Evolutionary conservation across 176 grass and related monocot species (phyloP), one percentile per base, ranked within the genome.

Genomic region (Avena insularis): DNA sequence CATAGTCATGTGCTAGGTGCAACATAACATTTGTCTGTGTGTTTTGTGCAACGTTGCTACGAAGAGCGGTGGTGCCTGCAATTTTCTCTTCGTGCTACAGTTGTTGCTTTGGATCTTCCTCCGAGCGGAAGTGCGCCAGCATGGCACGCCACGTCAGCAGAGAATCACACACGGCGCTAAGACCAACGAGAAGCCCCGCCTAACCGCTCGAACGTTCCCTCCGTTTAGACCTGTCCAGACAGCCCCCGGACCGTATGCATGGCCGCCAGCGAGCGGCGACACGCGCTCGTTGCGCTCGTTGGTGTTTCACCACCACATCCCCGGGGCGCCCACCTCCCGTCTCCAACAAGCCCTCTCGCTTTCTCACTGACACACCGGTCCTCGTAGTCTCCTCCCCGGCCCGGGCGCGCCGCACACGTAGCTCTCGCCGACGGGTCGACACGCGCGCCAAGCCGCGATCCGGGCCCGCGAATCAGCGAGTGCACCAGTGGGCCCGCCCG

Each of bases 351-450:
- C 3, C 8, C 15, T 29, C 60, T 45, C 5, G 0, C 29, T 50
- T 4, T 46, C 60, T 29, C 9, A 2, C 73, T 50, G 83, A 65
- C 11, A 63, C 60, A 27, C 10, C 10, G 70, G 4, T 12, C 43
- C 38, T 3, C 70, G 6, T 9, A 38, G 21, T 21, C 21, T 12
- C 59, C 72, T 19, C 4, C 9, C 17, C 65, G 55, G 6, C 66
- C 79, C 70, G 7, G 70, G 9, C 0, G 3, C 36, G 16, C 77
- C 77, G 88, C n/a, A 54, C 82, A 15, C 82, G 60, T 80, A 21
- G 49, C 76, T 35, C 83, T 77, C 48, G 15, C 31, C 36, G 38
- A 21, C 20, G 3, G n/a, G 71, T 45, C 70, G 40, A 46, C 20
- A n/a, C 35, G 61, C 80, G 35, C 40, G 16, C 47, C n/a, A 12